phyloP scores from a whole-genome alignment of 805 yeast genomes.

The Candida vaughaniae region DNA sequence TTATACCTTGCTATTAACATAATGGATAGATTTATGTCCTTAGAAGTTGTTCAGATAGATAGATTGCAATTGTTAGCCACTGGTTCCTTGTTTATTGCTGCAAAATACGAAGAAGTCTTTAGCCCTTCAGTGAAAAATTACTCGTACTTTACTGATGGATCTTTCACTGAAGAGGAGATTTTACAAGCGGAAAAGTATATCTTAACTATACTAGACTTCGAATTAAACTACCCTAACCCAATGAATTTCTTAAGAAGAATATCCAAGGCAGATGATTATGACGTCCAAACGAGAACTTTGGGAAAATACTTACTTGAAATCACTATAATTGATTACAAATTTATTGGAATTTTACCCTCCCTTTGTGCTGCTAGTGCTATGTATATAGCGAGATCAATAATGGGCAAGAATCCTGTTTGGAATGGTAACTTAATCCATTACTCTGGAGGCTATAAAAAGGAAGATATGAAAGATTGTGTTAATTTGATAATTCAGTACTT shows the following conservation, averaged over 20 bases:
- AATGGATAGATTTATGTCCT: conserved; percentile 83
- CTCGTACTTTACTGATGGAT: conserved; percentile 85
- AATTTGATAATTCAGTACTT: conserved; percentile 74
- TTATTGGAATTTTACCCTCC: conserved; percentile 74
- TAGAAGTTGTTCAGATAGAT: conserved; percentile 71
- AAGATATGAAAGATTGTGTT: conserved; percentile 69
- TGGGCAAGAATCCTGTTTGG: conserved; percentile 72
- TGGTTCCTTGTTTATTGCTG: conserved; percentile 82
- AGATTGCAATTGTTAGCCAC: conserved; percentile 84
- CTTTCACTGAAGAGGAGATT: conserved; percentile 76
- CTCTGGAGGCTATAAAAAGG: conserved; percentile 83
- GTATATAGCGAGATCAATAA: conserved; percentile 74
- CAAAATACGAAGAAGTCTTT: conserved; percentile 90
- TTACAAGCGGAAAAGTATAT: conserved; percentile 80
- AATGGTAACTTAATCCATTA: conserved; percentile 84
- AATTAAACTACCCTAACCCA: conserved; percentile 83
- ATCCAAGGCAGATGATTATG: conserved; percentile 89
- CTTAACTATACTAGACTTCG: conserved; percentile 67
- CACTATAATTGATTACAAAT: conserved; percentile 70
- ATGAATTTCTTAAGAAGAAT: conserved; percentile 86
- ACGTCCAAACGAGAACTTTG: conserved; percentile 75
- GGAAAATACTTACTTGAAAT: conserved; percentile 84
- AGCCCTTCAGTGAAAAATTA: conserved; percentile 83
- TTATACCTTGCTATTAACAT: conserved; percentile 77
- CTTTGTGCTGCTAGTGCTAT: conserved; percentile 84